phyloP scores from a whole-genome alignment of 768 basidiomycete species.

The Suillus bovinus region DNA sequence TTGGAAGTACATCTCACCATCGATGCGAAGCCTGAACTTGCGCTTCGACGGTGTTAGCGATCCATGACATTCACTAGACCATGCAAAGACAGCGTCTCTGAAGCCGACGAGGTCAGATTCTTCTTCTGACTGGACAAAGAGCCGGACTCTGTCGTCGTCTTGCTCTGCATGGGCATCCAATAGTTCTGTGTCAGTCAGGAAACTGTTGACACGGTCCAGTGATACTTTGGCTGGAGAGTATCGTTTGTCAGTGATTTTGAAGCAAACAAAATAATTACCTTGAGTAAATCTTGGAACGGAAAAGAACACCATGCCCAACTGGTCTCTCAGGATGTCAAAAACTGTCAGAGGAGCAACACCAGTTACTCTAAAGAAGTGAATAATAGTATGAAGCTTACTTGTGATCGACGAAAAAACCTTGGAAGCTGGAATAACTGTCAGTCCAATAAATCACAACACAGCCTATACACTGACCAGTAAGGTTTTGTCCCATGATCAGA shows the following conservation, averaged over 20 bases:
- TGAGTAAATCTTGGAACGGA: slow-evolving; percentile 30
- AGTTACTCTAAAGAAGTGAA: not conserved
- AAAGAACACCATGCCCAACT: slow-evolving; percentile 41
- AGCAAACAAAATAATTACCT: slow-evolving; percentile 7
- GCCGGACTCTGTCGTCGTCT: not conserved
- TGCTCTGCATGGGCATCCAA: slow-evolving; percentile 13
- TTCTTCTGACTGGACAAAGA: slow-evolving; percentile 12
- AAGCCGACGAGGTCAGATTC: slow-evolving; percentile 47
- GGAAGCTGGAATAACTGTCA: slow-evolving; percentile 28
- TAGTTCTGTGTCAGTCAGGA: slow-evolving; percentile 33
- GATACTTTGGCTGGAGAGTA: slow-evolving; percentile 57
- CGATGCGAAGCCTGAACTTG: slow-evolving; percentile 49
- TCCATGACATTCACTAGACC: slow-evolving; percentile 34
- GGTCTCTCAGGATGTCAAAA: slow-evolving; percentile 60
- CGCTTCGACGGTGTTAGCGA: slow-evolving; percentile 29
- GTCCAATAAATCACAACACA: slow-evolving; percentile 4
- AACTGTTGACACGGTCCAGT: slow-evolving; percentile 54
- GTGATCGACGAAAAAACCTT: slow-evolving; percentile 41
- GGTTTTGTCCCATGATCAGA: slow-evolving; percentile 14
- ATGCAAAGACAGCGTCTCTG: slow-evolving; percentile 54
- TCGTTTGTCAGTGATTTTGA: slow-evolving; percentile 10
- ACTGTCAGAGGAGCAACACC: slow-evolving; percentile 30
- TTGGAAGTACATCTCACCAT: slow-evolving; percentile 57
- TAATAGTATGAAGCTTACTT: slow-evolving; percentile 15
- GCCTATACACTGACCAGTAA: slow-evolving; percentile 11